phyloP scores from a whole-genome alignment of 2,329 filamentous ascomycete genomes.

The Microdochium paspali region DNA sequence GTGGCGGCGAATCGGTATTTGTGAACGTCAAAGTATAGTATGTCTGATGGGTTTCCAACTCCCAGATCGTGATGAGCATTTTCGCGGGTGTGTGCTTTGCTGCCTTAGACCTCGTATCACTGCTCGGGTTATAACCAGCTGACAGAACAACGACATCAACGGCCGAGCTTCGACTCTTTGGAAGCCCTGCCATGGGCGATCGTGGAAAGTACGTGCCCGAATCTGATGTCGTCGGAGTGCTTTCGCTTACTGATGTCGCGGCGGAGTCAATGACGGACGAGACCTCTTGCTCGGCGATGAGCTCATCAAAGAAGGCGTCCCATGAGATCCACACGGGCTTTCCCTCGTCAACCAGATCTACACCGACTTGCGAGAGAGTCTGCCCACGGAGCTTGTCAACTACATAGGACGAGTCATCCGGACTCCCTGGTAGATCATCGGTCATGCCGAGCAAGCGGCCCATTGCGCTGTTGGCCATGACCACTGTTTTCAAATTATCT shows the following conservation, averaged over 20 bases:
- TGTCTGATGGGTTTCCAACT: conserved; percentile 53
- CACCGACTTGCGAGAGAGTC: conserved; percentile 58
- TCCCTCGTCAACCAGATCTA: conserved; percentile 65
- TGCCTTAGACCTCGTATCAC: neutral
- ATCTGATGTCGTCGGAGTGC: conserved; percentile 25
- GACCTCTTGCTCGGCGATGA: conserved; percentile 28
- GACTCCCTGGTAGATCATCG: conserved; percentile 25
- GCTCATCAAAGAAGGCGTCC: conserved; percentile 47
- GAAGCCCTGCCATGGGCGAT: conserved; percentile 9
- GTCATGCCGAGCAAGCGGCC: conserved; percentile 56
- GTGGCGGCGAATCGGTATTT: conserved; percentile 35
- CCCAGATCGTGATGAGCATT: conserved; percentile 71
- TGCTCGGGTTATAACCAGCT: neutral
- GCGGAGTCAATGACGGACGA: conserved; percentile 4
- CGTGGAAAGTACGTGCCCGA: conserved; percentile 21
- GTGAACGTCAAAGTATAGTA: conserved; percentile 73
- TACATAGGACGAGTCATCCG: conserved; percentile 31
- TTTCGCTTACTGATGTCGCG: conserved; percentile 16
- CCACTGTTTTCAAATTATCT: conserved; percentile 57
- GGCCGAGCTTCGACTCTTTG: conserved; percentile 43
- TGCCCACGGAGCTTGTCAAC: conserved; percentile 56
- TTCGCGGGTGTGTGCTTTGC: conserved; percentile 46
- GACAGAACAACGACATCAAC: conserved; percentile 60
- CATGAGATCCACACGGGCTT: conserved; percentile 48
- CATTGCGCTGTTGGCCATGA: conserved; percentile 69